phyloP scores from a whole-genome alignment of 2,329 filamentous ascomycete genomes.

The Rhinocladiella similis region DNA sequence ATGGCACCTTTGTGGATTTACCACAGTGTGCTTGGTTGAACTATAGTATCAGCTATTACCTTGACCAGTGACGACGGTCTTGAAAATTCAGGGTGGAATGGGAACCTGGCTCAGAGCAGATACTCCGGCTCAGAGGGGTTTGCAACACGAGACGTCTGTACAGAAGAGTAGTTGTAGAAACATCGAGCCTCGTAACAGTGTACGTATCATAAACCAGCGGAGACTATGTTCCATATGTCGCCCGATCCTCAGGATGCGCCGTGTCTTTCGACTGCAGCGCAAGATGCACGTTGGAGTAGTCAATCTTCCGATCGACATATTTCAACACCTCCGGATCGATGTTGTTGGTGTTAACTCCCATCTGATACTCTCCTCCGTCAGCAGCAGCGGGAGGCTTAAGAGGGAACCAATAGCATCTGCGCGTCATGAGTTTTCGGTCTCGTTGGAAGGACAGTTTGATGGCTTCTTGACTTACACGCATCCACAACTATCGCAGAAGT shows the following conservation, averaged over 20 bases:
- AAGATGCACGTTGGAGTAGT: neutral
- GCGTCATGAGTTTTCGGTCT: neutral
- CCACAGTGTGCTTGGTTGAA: slow-evolving; percentile 53
- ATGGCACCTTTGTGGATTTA: slow-evolving; percentile 49
- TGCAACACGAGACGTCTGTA: neutral
- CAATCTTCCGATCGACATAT: slow-evolving; percentile 9
- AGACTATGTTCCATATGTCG: neutral
- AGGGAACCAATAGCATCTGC: slow-evolving; percentile 11
- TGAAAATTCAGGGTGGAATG: neutral
- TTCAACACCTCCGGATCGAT: slow-evolving; percentile 13
- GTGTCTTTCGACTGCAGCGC: slow-evolving; percentile 4
- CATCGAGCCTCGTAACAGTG: no score
- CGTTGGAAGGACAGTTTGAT: neutral
- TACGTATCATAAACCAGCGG: no score
- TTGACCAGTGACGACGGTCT: slow-evolving; percentile 30
- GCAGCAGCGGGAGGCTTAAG: neutral
- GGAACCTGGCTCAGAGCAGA: neutral
- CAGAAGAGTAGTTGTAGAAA: no score
- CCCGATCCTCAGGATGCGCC: slow-evolving; percentile 10
- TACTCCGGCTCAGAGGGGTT: neutral
- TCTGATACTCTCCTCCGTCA: slow-evolving; percentile 5
- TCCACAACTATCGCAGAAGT: slow-evolving; percentile 22
- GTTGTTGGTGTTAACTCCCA: slow-evolving; percentile 12
- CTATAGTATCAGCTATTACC: slow-evolving; percentile 48
- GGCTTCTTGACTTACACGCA: slow-evolving; percentile 17